These are phyloP conservation scores for Eutrema heterophyllum DNA, from an alignment of 345 rosid genomes.

Conservation along the genomic window DNA sequence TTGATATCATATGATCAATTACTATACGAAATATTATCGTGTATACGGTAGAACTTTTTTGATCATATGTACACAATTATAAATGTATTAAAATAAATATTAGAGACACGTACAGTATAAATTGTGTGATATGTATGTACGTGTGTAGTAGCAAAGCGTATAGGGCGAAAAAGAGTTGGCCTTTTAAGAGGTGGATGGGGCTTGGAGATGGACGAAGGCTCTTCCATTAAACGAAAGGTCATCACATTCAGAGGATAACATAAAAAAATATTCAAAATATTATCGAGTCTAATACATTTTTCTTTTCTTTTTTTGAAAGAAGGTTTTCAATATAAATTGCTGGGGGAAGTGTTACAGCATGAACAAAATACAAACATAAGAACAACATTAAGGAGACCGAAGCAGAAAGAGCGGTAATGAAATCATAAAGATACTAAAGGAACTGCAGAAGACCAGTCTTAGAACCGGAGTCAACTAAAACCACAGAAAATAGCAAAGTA, in stretches of 20 bases:
- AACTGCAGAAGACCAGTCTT: too few relatives aligned
- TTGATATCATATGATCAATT: neutral
- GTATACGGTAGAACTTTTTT: neutral
- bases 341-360: too few relatives aligned
- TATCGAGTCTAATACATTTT: neutral
- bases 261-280: neutral
- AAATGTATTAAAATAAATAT: neutral
- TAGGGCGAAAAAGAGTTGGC: conserved; percentile 21
- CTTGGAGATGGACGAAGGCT: neutral
- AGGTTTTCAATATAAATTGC: too few relatives aligned
- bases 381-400: too few relatives aligned
- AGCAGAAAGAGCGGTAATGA: too few relatives aligned
- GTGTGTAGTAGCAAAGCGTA: conserved; percentile 15
- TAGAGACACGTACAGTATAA: neutral
- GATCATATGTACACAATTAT: neutral
- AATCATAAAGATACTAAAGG: too few relatives aligned
- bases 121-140: neutral
- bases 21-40: neutral
- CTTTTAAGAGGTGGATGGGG: conserved; percentile 26
- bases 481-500: too few relatives aligned
- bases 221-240: conserved; percentile 28
- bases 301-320: too few relatives aligned
- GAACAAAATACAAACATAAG: too few relatives aligned
- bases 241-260: conserved; percentile 8
- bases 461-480: too few relatives aligned